Conservation (phyloP, 345 rosid genomes). For the Fremontodendron californicum region DNA sequence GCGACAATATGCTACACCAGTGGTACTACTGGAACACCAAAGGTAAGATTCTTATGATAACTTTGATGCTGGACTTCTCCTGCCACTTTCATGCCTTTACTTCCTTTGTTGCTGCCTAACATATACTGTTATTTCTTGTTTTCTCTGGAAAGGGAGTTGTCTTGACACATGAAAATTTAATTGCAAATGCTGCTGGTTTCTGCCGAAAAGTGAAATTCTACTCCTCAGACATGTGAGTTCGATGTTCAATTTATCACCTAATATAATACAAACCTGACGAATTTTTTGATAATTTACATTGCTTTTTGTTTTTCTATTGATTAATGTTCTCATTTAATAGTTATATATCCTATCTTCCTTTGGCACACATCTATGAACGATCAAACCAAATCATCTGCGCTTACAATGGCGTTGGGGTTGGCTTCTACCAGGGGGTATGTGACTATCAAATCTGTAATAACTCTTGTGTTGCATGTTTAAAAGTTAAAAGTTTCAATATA, state of each 20-base stretch:
- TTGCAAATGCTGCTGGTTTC: conserved; percentile 75
- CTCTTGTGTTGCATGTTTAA: neutral
- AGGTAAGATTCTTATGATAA: conserved; percentile 39
- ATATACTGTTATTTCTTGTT: conserved; percentile 14
- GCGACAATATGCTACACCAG: conserved; percentile 97
- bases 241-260: conserved; percentile 11
- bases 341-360: conserved; percentile 85
- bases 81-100: conserved; percentile 11
- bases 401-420: conserved; percentile 65
- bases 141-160: conserved; percentile 60
- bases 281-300: neutral
- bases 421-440: conserved; percentile 93
- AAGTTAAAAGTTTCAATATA: neutral
- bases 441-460: neutral
- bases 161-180: conserved; percentile 78
- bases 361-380: conserved; percentile 93
- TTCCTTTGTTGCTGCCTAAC: conserved; percentile 7
- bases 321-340: conserved; percentile 32
- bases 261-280: conserved; percentile 3
- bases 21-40: conserved; percentile 97
- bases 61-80: conserved; percentile 21
- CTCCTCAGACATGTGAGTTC: conserved; percentile 77
- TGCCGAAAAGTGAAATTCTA: conserved; percentile 28
- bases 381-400: conserved; percentile 57
- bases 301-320: conserved; percentile 8